Evolutionary conservation across 257 asterid species (phyloP), one percentile per base, ranked within the genome.

Genomic region (Solanum chilense): DNA sequence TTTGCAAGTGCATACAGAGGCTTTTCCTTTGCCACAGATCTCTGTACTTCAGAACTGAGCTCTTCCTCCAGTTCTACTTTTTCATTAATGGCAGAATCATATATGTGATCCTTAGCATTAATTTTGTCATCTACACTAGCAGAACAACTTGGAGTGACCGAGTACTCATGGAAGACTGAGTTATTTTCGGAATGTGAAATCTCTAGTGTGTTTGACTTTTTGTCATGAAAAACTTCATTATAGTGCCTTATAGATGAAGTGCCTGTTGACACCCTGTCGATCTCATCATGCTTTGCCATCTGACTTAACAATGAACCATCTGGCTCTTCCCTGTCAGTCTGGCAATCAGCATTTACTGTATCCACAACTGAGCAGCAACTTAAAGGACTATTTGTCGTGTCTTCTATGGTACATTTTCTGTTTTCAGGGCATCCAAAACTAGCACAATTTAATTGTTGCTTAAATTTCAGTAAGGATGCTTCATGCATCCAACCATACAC

Each of bases 401-500:
- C 27, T 33, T 82, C 86, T 23, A 25, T 47, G n/a, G 33, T 66
- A 84, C 58, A 68, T 49, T 86, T 88, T 89, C 83, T 66, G 75
- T 80, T 76, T 77, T 86, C 87, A 77, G 71, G 87, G 87, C 86
- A 83, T 85, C 87, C 89, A 78, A 87, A 58, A 86, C 88, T 82
- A 82, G 86, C 31, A 85, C 88, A 82, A 76, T 62, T 81, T 49
- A 86, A 82, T 87, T 33, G 91, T 76, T 71, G 84, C 37, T 89
- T 90, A 64, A 87, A 87, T 90, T 66, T 89, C 87, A 87, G 39
- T 86, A 76, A 87, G 87, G 92, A 88, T 86, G 77, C 64, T 77
- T 78, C 89, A 88, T 82, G 78, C 95, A 93, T 94, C 98, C 98
- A 93, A 52, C 84, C 80, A 86, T 93, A 93, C 8, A 86, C 69